These are phyloP conservation scores for Anthracocystis panici-leucophaei DNA, from an alignment of 1,284 basidiomycete species.

Conservation along the genomic window DNA sequence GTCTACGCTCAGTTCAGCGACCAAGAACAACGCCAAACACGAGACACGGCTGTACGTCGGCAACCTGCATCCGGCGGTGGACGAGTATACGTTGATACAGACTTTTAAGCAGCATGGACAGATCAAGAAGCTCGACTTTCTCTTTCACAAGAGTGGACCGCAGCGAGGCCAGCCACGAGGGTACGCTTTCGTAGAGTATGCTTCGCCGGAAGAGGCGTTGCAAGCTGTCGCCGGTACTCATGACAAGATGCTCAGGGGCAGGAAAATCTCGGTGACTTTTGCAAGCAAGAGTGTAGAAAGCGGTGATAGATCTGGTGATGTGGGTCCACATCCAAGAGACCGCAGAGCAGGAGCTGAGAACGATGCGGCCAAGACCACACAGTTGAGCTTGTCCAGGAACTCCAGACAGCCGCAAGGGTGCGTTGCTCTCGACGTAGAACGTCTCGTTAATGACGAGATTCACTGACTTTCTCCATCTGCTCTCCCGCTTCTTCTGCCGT, in stretches of 20 bases:
- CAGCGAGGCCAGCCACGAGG: constrained; percentile 91
- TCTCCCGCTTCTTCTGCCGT: no score
- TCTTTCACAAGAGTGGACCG: constrained; percentile 92
- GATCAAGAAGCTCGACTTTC: constrained; percentile 89
- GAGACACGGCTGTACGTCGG: constrained; percentile 83
- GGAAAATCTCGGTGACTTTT: constrained; percentile 87
- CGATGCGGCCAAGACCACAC: constrained; percentile 81
- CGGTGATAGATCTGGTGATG: constrained; percentile 3
- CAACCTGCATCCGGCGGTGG: constrained; percentile 86
- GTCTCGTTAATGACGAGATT: neutral
- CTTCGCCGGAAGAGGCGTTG: constrained; percentile 75
- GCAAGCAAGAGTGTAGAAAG: constrained; percentile 77
- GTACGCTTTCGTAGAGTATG: constrained; percentile 92
- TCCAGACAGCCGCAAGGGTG: constrained; percentile 77
- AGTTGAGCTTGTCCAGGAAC: constrained; percentile 86
- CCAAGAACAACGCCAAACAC: constrained; percentile 17
- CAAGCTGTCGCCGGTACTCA: constrained; percentile 82
- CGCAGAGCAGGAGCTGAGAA: constrained; percentile 40
- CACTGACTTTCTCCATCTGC: neutral
- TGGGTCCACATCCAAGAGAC: constrained; percentile 44
- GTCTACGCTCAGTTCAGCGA: neutral
- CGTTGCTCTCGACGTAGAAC: neutral
- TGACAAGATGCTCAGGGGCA: constrained; percentile 84
- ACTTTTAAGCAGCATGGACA: constrained; percentile 91
- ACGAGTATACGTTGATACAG: constrained; percentile 87